phyloP scores from a whole-genome alignment of 2,329 filamentous ascomycete species.

The Epichloe amarillans region DNA sequence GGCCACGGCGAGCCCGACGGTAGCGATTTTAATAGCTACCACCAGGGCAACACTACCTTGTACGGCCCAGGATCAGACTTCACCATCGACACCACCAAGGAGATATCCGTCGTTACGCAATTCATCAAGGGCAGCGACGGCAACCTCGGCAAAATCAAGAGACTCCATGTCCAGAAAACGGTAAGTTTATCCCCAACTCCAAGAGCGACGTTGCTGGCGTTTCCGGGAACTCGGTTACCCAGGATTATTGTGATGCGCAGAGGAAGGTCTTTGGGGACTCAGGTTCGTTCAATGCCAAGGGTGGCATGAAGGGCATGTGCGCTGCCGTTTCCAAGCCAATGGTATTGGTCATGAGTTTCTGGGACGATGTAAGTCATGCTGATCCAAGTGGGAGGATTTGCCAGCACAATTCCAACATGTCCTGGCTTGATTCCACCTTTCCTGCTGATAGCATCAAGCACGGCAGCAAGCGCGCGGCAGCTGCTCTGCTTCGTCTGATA shows the following conservation, averaged over 20 bases:
- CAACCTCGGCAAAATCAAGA: slow-evolving; percentile 45
- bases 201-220: too few species aligned
- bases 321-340: slow-evolving; percentile 26
- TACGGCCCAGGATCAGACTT: slow-evolving; percentile 41
- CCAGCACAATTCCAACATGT: slow-evolving; percentile 51
- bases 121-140: slow-evolving; percentile 38
- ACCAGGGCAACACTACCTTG: slow-evolving; percentile 49
- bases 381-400: too few species aligned
- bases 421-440: neutral
- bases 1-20: slow-evolving; percentile 56
- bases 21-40: slow-evolving; percentile 47
- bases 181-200: slow-evolving; percentile 10
- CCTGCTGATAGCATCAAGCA: neutral
- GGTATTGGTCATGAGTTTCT: slow-evolving; percentile 38
- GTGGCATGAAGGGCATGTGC: slow-evolving; percentile 46
- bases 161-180: slow-evolving; percentile 53
- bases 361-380: slow-evolving; percentile 39
- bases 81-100: slow-evolving; percentile 44
- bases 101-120: slow-evolving; percentile 54
- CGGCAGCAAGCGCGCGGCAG: neutral
- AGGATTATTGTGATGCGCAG: too few species aligned
- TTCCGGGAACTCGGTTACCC: too few species aligned
- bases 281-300: slow-evolving; percentile 18
- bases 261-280: too few species aligned
- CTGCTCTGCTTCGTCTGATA: slow-evolving; percentile 17